Evolutionary conservation across 257 asterid genomes (phyloP).

Genomic region (Solanum pimpinellifolium): DNA sequence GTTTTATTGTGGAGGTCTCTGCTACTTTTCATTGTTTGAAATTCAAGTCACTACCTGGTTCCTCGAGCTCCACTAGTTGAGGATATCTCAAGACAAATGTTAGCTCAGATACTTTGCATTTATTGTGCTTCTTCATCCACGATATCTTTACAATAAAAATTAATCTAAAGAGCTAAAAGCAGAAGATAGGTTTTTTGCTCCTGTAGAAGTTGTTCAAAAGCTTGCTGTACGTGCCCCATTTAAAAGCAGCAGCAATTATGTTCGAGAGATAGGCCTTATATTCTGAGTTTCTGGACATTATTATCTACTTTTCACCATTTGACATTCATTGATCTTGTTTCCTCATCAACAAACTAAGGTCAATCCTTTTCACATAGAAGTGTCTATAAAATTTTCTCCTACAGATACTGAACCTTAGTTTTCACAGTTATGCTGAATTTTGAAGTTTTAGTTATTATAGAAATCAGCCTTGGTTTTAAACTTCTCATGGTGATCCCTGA

Average conservation of each 20-base stretch:
- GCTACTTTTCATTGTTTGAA: neutral
- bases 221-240: neutral
- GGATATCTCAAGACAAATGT: neutral
- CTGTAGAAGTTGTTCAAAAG: neutral
- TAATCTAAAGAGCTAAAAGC: neutral
- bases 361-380: neutral
- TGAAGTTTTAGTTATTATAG: neutral
- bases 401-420: neutral
- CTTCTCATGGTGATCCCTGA: neutral
- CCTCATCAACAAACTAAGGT: neutral
- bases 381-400: neutral
- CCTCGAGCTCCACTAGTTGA: neutral
- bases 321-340: neutral
- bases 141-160: neutral
- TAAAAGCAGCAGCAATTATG: neutral
- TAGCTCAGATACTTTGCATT: neutral
- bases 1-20: slow-evolving; percentile 6
- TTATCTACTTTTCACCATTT: neutral
- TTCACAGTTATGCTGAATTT: neutral
- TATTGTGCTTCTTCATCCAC: neutral
- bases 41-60: neutral
- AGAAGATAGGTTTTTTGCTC: neutral
- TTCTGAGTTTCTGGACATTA: neutral
- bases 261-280: neutral
- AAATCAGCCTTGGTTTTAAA: neutral